Conservation (phyloP, 208 protist genomes). For the Naegleria lovaniensis region DNA sequence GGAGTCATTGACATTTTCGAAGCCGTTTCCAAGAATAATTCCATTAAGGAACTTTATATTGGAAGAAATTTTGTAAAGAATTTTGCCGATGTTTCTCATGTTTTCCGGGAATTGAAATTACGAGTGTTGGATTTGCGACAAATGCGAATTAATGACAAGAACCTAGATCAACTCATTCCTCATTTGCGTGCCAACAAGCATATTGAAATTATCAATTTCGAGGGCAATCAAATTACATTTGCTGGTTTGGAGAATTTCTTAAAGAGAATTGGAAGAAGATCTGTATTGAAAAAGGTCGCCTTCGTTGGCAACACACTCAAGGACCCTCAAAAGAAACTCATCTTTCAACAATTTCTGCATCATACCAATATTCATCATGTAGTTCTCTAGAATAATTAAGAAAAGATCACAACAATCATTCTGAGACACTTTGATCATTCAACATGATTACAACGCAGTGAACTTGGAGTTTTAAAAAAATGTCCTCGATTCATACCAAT, state of each 20-base stretch:
- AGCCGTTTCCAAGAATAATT: neutral
- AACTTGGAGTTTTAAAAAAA: too few relatives aligned
- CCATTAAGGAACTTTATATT: neutral
- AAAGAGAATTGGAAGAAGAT: neutral
- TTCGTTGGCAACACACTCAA: neutral
- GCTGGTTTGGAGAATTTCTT: neutral
- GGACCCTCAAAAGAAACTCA: neutral
- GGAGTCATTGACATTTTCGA: neutral
- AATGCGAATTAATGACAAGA: neutral
- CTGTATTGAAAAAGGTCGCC: neutral
- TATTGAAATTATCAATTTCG: neutral
- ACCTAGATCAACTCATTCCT: neutral
- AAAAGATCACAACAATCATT: too few relatives aligned
- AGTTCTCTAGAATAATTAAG: neutral
- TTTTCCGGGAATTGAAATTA: neutral
- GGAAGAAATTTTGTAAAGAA: neutral
- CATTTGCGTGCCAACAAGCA: neutral
- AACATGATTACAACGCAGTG: too few relatives aligned
- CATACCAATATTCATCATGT: neutral
- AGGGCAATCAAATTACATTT: neutral
- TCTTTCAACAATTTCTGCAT: neutral
- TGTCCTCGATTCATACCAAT: too few relatives aligned
- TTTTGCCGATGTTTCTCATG: neutral
- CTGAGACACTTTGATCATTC: too few relatives aligned
- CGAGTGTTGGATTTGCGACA: neutral